These are phyloP conservation scores for Symbiodinium pilosum DNA, from an alignment of 73 alveolate species.

Conservation along the genomic window DNA sequence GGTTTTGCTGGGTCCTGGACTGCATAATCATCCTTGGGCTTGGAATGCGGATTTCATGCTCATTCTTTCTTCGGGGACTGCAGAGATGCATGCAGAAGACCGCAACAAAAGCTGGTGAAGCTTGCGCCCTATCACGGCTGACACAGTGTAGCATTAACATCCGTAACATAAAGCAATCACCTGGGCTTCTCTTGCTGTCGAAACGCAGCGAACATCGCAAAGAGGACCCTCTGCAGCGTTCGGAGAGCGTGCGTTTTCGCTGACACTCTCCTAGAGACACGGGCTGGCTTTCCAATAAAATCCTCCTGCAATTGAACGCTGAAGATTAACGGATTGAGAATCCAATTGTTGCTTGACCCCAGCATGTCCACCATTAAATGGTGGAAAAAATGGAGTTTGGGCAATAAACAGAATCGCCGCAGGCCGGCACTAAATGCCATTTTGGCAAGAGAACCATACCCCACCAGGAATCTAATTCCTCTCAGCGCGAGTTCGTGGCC, in stretches of 20 bases:
- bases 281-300: constrained; percentile 24
- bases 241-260: neutral
- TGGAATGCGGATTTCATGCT: too few species aligned
- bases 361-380: neutral
- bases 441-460: neutral
- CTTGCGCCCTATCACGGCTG: too few species aligned
- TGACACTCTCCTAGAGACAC: neutral
- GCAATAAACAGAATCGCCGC: neutral
- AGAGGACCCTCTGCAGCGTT: neutral
- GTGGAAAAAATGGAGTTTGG: constrained; percentile 7
- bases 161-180: too few species aligned
- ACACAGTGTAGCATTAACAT: too few species aligned
- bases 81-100: too few species aligned
- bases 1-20: too few species aligned
- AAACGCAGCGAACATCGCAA: neutral
- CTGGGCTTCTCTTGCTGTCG: neutral
- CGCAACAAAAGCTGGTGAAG: too few species aligned
- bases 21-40: too few species aligned
- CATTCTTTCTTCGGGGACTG: too few species aligned
- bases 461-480: neutral
- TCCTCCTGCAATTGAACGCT: constrained; percentile 40
- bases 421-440: neutral
- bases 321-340: neutral
- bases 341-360: neutral
- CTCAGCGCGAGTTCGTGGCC: neutral